These are phyloP conservation scores for Lepiota venenata DNA, from an alignment of 768 basidiomycete genomes.

Conservation along the genomic window DNA sequence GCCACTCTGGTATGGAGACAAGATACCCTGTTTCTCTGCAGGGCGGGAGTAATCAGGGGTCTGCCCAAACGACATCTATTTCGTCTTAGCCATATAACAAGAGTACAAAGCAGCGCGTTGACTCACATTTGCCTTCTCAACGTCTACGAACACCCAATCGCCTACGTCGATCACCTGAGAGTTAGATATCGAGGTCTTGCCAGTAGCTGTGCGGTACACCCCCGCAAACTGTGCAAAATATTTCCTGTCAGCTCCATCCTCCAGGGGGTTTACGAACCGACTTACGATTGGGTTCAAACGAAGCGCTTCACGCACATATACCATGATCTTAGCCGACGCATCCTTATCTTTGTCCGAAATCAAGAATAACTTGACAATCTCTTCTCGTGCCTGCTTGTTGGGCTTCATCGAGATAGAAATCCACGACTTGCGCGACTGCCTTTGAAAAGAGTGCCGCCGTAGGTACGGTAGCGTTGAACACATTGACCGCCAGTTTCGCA, in stretches of 20 bases:
- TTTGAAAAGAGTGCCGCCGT: constrained; percentile 55
- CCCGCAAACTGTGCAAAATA: constrained; percentile 30
- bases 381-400: constrained; percentile 29
- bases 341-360: constrained; percentile 21
- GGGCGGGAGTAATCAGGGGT: constrained; percentile 20
- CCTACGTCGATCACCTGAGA: constrained; percentile 19
- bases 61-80: neutral
- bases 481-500: constrained; percentile 39
- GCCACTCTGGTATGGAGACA: constrained; percentile 13
- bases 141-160: constrained; percentile 31
- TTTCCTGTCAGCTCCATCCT: constrained; percentile 5
- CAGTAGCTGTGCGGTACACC: constrained; percentile 34
- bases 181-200: constrained; percentile 23
- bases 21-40: constrained; percentile 22
- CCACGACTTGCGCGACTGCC: constrained; percentile 50
- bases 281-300: constrained; percentile 35
- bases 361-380: constrained; percentile 34
- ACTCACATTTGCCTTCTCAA: constrained; percentile 34
- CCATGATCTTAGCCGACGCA: constrained; percentile 30
- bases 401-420: constrained; percentile 53
- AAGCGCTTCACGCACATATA: constrained; percentile 45
- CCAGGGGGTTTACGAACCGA: neutral
- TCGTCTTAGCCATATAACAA: neutral
- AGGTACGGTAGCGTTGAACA: constrained; percentile 54
- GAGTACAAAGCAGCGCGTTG: too few relatives aligned